Evolutionary conservation across 768 basidiomycete genomes (phyloP).

Genomic region (Pholiota microspora): DNA sequence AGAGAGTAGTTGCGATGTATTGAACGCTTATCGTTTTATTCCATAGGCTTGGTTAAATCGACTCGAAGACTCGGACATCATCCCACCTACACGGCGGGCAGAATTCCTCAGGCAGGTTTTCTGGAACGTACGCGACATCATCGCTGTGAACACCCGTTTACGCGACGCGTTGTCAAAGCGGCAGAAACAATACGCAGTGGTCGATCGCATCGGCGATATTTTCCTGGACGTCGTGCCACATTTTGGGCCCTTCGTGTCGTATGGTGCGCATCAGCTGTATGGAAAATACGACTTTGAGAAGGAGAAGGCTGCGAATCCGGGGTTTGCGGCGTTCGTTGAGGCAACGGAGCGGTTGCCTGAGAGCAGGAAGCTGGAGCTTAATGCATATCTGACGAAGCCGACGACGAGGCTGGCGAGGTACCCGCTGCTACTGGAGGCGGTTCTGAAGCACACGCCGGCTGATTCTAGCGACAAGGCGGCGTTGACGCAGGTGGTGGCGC

Average conservation of each 20-base stretch:
- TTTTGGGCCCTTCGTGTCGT: conserved; percentile 91
- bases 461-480: conserved; percentile 82
- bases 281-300: conserved; percentile 99
- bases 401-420: conserved; percentile 97
- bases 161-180: conserved; percentile 92
- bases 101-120: conserved; percentile 94
- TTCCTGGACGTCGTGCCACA: conserved; percentile 82
- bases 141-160: conserved; percentile 86
- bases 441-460: conserved; percentile 88
- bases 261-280: conserved; percentile 95
- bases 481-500: conserved; percentile 72
- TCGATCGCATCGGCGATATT: conserved; percentile 90
- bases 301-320: conserved; percentile 91
- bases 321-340: conserved; percentile 96
- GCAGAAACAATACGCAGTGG: conserved; percentile 93
- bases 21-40: conserved; percentile 1
- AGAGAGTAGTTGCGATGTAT: too few relatives aligned
- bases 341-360: conserved; percentile 90
- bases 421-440: conserved; percentile 88
- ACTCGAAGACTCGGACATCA: conserved; percentile 70
- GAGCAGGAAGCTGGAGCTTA: conserved; percentile 94
- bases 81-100: conserved; percentile 71
- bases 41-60: conserved; percentile 85
- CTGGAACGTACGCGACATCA: conserved; percentile 96
- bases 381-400: conserved; percentile 97